Evolutionary conservation across 805 yeast species (phyloP).

Genomic region (Cyberlindnera xishuangbannaensis): DNA sequence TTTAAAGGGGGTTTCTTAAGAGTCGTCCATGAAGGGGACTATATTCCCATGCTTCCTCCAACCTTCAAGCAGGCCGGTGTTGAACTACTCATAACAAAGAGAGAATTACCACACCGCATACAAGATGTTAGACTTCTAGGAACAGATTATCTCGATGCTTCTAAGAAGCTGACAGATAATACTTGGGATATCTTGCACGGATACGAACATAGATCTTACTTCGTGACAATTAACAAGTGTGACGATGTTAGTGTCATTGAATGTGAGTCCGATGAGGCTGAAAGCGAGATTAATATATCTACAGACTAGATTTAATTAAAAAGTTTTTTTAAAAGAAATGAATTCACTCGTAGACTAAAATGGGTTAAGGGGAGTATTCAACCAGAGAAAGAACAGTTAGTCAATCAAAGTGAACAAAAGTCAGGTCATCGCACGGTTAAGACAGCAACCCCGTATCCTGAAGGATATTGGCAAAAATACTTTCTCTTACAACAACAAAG

Average conservation of each 20-base stretch:
- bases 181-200: conserved; percentile 25
- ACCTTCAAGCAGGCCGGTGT: conserved; percentile 29
- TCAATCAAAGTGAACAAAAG: too few relatives aligned
- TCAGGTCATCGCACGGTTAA: too few relatives aligned
- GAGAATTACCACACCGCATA: conserved; percentile 32
- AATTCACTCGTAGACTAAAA: too few relatives aligned
- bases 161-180: neutral
- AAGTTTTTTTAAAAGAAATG: too few relatives aligned
- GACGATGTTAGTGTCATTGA: conserved; percentile 11
- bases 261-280: neutral
- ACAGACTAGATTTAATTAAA: too few relatives aligned
- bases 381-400: too few relatives aligned
- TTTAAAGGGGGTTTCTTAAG: conserved; percentile 40
- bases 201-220: conserved; percentile 34
- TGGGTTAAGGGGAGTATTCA: too few relatives aligned
- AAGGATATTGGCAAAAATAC: conserved; percentile 68
- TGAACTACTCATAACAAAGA: conserved; percentile 28
- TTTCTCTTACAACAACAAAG: conserved; percentile 78
- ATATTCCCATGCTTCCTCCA: conserved; percentile 58
- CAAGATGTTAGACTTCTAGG: conserved; percentile 15
- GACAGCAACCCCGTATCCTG: conserved; percentile 69
- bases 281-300: too few relatives aligned
- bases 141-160: neutral
- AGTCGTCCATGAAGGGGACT: conserved; percentile 51
- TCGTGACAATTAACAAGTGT: conserved; percentile 30